Conservation (phyloP, 2,329 filamentous ascomycete species). For the Tolypocladium album region DNA sequence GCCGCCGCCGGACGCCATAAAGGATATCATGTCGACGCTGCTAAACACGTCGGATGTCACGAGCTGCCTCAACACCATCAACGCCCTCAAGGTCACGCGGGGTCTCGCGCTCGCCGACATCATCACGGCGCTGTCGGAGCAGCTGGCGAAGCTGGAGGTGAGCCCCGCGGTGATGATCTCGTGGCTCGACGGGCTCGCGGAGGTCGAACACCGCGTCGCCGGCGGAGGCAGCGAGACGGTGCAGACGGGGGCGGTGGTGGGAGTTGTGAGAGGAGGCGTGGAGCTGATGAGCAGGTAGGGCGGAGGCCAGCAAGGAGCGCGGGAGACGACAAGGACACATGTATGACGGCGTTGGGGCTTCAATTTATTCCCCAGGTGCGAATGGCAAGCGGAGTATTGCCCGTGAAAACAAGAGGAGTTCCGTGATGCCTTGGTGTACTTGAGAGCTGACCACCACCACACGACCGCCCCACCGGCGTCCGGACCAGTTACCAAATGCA, state of each 20-base stretch:
- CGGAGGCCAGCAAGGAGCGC: background rate
- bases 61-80: conserved; percentile 78
- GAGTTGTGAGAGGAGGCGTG: conserved; percentile 76
- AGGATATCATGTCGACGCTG: conserved; percentile 72
- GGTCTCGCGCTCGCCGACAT: conserved; percentile 91
- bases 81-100: conserved; percentile 73
- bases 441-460: background rate
- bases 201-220: conserved; percentile 85
- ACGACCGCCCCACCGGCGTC: background rate
- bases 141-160: conserved; percentile 73
- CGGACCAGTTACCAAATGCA: background rate
- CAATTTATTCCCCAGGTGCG: background rate
- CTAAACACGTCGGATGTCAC: conserved; percentile 80
- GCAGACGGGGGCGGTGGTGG: conserved; percentile 88
- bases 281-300: conserved; percentile 45
- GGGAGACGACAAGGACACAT: background rate
- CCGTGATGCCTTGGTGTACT: background rate
- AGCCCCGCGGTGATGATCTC: conserved; percentile 76
- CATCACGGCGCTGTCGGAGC: conserved; percentile 73
- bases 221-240: conserved; percentile 79
- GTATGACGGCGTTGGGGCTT: background rate
- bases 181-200: conserved; percentile 84
- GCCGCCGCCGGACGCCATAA: conserved; percentile 81
- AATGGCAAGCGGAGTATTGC: background rate
- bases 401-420: background rate